Conservation (phyloP, 345 rosid species). For the Pistacia vera region DNA sequence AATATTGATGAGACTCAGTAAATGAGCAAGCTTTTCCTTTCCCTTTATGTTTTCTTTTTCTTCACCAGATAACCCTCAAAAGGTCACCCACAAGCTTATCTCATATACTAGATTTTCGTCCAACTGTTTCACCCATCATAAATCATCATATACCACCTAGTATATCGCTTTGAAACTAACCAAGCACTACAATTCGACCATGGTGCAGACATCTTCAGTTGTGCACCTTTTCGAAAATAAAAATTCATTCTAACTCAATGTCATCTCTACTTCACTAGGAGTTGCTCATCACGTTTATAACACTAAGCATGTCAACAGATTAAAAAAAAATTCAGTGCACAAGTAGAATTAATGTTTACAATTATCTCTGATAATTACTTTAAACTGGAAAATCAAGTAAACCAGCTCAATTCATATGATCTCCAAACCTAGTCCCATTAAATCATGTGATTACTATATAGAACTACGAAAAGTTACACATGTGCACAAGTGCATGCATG, state of each 20-base stretch:
- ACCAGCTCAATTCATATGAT: background rate
- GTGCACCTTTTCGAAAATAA: background rate
- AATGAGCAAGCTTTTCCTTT: too few species aligned
- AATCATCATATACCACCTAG: background rate
- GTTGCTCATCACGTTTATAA: background rate
- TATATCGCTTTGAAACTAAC: background rate
- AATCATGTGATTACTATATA: background rate
- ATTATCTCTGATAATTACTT: background rate
- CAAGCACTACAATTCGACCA: background rate
- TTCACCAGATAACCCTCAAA: background rate
- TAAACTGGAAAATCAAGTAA: background rate
- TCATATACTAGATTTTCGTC: background rate
- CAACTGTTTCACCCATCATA: background rate
- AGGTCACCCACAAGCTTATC: background rate
- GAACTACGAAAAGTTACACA: background rate
- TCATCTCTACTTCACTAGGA: background rate
- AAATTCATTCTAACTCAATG: background rate
- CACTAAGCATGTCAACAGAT: background rate
- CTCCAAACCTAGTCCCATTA: background rate
- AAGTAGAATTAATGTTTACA: background rate
- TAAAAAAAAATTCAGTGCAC: background rate
- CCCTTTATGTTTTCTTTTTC: too few species aligned
- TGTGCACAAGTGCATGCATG: background rate
- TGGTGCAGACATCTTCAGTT: background rate
- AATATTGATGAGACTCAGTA: background rate